Base-by-base conservation (phyloP, 352 stramenopile species). In the Phytophthora cajani region DNA sequence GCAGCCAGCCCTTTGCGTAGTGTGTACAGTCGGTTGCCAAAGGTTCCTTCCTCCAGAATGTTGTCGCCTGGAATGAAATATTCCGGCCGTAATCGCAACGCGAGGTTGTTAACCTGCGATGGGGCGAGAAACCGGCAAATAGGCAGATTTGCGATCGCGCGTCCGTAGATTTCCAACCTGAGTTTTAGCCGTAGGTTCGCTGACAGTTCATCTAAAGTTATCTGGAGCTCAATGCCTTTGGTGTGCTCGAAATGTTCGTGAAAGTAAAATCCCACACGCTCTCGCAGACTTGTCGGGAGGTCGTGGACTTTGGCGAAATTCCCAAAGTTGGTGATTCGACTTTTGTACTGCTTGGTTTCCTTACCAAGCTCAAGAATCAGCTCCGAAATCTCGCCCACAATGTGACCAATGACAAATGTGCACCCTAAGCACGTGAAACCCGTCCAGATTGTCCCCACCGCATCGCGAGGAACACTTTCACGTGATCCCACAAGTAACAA, bases 361-460 rank as follows among this genome's bases (percentile, higher is more conserved):
- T 87, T 89, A 54, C 89, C 84, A 36, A 93, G 78, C 23, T 93
- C 74, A 4, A 91, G 71, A 32, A 93, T 90, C 16, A 93, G 75
- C 17, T 91, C 85, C 6, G 86, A 92, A 3, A 93, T 78, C 61
- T 91, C 84, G 3, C 86, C 86, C 30, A 93, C 76, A 12, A 93
- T 90, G 63, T 92, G 84, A 0, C 86, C 85, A 42, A 93, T 85
- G 36, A 93, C 78, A 54, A 93, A 93, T 6, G 84, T 87, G 58
- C 84, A 91, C 36, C 79, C 88, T 27, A 93, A 67, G 40, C 84
- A 91, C 12, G 80, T 89, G 1, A 84, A 44, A 0, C 75, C 75
- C 3, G 86, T 82, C 70, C 85, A 93, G 0, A 91, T 44, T 6
- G 86, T 92, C 2, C 82, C 81, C 4, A 75, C 47, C 9, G 78